Evolutionary conservation across 768 basidiomycete genomes (phyloP).

Genomic region (Cystoderma amianthinum): DNA sequence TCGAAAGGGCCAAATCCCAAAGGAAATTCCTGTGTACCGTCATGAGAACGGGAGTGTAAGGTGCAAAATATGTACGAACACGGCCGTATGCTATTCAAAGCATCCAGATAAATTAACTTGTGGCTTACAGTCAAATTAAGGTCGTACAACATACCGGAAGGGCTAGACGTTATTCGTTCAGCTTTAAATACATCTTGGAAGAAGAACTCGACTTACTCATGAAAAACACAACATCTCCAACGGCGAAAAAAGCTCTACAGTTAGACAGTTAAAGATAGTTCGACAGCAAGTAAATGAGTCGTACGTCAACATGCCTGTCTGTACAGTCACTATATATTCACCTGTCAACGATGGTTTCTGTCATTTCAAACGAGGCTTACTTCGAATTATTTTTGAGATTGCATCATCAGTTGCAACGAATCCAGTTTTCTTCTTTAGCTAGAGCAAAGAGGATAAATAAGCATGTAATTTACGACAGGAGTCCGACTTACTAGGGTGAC

Average conservation of each 20-base stretch:
- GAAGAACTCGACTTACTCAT: conserved; percentile 32
- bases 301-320: conserved; percentile 34
- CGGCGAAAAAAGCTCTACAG: conserved; percentile 28
- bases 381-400: conserved; percentile 27
- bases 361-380: too few species aligned
- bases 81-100: conserved; percentile 28
- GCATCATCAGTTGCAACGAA: conserved; percentile 35
- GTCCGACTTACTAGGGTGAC: conserved; percentile 22
- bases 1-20: conserved; percentile 41
- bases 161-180: too few species aligned
- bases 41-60: background rate
- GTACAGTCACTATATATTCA: conserved; percentile 35
- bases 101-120: background rate
- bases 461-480: conserved; percentile 3
- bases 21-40: conserved; percentile 32
- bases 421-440: conserved; percentile 32
- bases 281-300: conserved; percentile 2
- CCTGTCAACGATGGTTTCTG: too few species aligned
- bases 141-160: conserved; percentile 23
- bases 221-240: conserved; percentile 36
- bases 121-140: background rate
- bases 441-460: conserved; percentile 2
- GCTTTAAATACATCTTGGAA: too few species aligned
- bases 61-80: conserved; percentile 21
- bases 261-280: background rate